Evolutionary conservation across 495 filamentous ascomycete species (phyloP).

Genomic region (Penicillium malachiteum): DNA sequence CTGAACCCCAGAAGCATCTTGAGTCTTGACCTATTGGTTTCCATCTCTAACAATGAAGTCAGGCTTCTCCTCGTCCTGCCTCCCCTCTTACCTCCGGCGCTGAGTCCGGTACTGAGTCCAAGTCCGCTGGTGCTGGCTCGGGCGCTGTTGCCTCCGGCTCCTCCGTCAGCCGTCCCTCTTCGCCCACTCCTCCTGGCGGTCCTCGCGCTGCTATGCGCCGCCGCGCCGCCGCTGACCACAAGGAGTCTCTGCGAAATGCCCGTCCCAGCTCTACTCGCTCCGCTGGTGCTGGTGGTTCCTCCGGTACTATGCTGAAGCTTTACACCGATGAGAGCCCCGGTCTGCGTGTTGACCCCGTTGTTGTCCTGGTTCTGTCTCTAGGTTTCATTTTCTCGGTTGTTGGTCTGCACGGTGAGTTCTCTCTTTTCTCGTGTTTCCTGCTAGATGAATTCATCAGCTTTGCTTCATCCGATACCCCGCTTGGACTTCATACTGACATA

Average conservation of each 20-base stretch:
- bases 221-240: constrained; percentile 91
- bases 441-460: neutral
- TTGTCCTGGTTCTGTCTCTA: constrained; percentile 89
- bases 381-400: constrained; percentile 99
- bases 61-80: constrained; percentile 49
- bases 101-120: constrained; percentile 49
- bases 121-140: constrained; percentile 67
- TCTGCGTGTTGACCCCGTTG: constrained; percentile 93
- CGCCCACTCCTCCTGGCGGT: constrained; percentile 88
- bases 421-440: neutral
- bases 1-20: constrained; percentile 3
- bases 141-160: constrained; percentile 61
- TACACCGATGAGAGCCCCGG: constrained; percentile 98
- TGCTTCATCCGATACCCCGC: no score
- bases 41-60: constrained; percentile 1
- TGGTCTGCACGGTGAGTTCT: constrained; percentile 81
- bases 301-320: constrained; percentile 97
- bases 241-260: constrained; percentile 88
- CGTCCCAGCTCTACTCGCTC: constrained; percentile 87
- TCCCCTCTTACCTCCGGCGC: constrained; percentile 51
- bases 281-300: constrained; percentile 92
- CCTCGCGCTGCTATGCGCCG: constrained; percentile 92
- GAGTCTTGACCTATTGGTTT: constrained; percentile 4
- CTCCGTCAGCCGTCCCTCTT: constrained; percentile 72
- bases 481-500: constrained; percentile 20